Conservation (phyloP, 495 filamentous ascomycete species). For the Amphirosellinia nigrospora region DNA sequence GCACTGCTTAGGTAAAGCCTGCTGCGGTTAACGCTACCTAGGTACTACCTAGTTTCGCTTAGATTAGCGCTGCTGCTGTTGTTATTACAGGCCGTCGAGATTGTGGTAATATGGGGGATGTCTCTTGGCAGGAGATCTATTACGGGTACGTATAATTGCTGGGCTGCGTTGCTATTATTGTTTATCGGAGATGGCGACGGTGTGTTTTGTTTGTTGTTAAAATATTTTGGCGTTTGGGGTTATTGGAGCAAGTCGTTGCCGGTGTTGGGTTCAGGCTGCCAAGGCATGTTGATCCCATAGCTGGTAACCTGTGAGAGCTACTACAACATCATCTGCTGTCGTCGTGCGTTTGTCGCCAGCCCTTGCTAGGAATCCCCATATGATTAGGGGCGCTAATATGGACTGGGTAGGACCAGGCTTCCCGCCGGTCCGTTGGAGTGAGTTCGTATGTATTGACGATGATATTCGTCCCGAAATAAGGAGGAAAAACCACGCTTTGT, state of each 20-base stretch:
- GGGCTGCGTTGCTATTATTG: conserved; percentile 11
- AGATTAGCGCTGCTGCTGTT: neutral
- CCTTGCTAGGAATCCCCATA: neutral
- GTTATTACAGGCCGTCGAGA: conserved; percentile 24
- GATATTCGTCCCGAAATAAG: conserved; percentile 6
- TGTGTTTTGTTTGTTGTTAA: conserved; percentile 3
- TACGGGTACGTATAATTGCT: neutral
- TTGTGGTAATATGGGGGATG: conserved; percentile 25
- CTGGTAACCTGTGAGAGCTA: neutral
- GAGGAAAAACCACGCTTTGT: conserved; percentile 27
- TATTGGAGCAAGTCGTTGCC: neutral
- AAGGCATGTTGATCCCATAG: conserved; percentile 14
- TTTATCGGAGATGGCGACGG: neutral
- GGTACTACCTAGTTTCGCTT: neutral
- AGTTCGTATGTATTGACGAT: too few species aligned
- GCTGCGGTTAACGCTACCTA: too few species aligned
- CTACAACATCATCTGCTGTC: neutral
- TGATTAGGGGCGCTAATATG: neutral
- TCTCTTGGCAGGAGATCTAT: conserved; percentile 12
- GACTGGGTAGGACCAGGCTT: neutral
- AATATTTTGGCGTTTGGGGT: conserved; percentile 13
- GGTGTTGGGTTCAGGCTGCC: conserved; percentile 17
- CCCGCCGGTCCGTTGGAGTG: neutral
- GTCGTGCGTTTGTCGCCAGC: neutral
- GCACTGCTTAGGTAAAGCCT: too few species aligned